phyloP scores from a whole-genome alignment of 2,329 filamentous ascomycete genomes.

The Cercospora canescens region DNA sequence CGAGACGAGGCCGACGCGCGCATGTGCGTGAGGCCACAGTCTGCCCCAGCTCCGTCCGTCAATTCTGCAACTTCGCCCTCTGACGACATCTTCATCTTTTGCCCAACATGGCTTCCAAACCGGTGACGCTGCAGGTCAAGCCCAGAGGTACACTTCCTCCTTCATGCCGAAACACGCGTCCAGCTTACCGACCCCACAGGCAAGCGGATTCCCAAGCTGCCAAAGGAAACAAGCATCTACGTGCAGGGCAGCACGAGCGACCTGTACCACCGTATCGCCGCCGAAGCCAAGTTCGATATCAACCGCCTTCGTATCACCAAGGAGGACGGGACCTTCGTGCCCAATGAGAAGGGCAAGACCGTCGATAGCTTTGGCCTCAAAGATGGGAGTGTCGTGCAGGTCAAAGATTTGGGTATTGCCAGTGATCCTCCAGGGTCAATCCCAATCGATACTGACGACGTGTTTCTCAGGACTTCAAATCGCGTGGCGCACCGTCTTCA shows the following conservation, averaged over 20 bases:
- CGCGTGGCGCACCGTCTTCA: constrained; percentile 88
- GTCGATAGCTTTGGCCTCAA: constrained; percentile 58
- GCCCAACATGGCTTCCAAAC: constrained; percentile 43
- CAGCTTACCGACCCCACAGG: constrained; percentile 43
- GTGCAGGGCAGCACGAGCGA: constrained; percentile 54
- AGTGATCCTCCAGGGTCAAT: neutral
- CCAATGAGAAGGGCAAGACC: constrained; percentile 55
- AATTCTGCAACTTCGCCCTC: neutral
- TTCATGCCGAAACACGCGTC: neutral
- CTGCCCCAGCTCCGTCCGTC: neutral
- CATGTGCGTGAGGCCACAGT: neutral
- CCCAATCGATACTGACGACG: neutral
- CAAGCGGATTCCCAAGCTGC: constrained; percentile 62
- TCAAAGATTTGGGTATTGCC: constrained; percentile 85
- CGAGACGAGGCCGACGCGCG: constrained; percentile 1
- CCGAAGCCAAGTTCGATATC: constrained; percentile 54
- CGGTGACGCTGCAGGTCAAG: constrained; percentile 46
- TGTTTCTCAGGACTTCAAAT: constrained; percentile 72
- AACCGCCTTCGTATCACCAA: constrained; percentile 66
- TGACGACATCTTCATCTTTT: neutral
- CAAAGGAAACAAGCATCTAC: constrained; percentile 55
- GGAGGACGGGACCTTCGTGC: constrained; percentile 59
- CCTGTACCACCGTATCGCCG: constrained; percentile 59
- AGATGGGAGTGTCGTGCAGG: constrained; percentile 66
- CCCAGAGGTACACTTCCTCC: constrained; percentile 41